phyloP scores from a whole-genome alignment of 2,329 filamentous ascomycete genomes.

The Fusarium denticulatum region DNA sequence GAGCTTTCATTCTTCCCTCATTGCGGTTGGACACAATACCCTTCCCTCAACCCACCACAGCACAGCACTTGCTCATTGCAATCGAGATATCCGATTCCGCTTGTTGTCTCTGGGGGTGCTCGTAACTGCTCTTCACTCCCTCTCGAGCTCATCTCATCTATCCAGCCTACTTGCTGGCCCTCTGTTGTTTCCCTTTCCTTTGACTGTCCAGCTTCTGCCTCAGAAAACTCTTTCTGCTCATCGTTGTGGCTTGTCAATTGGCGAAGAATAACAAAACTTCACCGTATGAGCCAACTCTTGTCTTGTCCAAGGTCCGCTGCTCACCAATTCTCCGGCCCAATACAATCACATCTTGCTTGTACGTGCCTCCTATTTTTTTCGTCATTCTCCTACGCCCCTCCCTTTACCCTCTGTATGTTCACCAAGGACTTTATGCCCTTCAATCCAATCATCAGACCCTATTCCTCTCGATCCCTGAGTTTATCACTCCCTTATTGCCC shows the following conservation, averaged over 20 bases:
- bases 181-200: constrained; percentile 16
- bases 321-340: constrained; percentile 6
- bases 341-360: constrained; percentile 28
- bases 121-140: constrained; percentile 28
- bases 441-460: constrained; percentile 12
- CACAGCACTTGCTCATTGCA: constrained; percentile 26
- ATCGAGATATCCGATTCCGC: constrained; percentile 43
- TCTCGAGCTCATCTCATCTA: constrained; percentile 21
- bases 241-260: constrained; percentile 33
- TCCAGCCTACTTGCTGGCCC: not conserved
- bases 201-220: constrained; percentile 1
- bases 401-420: not conserved
- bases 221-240: constrained; percentile 18
- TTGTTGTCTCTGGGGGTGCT: constrained; percentile 28
- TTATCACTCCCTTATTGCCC: constrained; percentile 3
- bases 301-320: constrained; percentile 11
- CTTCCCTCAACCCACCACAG: constrained; percentile 25
- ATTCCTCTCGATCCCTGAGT: constrained; percentile 1
- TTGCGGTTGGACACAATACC: constrained; percentile 33
- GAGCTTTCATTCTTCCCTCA: constrained; percentile 15
- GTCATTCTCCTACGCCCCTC: constrained; percentile 3
- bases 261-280: constrained; percentile 8
- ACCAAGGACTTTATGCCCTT: not conserved
- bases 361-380: constrained; percentile 24
- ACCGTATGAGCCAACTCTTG: constrained; percentile 24